phyloP scores from a whole-genome alignment of 2,329 filamentous ascomycete genomes.

The Arthrobotrys pseudoclavata region DNA sequence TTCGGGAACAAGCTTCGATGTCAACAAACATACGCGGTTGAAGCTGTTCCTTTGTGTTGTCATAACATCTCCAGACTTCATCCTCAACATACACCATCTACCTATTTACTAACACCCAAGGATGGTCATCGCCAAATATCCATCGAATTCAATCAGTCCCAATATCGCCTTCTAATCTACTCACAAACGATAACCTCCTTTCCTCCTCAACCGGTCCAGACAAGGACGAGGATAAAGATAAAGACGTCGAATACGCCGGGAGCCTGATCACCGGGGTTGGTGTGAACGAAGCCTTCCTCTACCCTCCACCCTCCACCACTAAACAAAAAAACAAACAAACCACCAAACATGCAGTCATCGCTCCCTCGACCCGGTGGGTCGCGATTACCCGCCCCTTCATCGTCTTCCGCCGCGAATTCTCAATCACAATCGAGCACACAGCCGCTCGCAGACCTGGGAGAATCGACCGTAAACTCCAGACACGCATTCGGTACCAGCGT shows the following conservation, averaged over 20 bases:
- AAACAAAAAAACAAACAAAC: constrained; percentile 24
- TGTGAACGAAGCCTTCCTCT: constrained; percentile 44
- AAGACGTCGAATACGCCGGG: not conserved
- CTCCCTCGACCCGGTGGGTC: constrained; percentile 59
- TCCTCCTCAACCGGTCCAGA: constrained; percentile 39
- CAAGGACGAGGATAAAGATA: constrained; percentile 25
- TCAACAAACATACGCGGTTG: constrained; percentile 22
- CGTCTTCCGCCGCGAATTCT: constrained; percentile 4
- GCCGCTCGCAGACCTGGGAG: constrained; percentile 44
- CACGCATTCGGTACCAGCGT: constrained; percentile 25
- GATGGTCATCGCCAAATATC: constrained; percentile 32
- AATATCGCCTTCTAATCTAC: constrained; percentile 23
- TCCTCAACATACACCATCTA: not conserved
- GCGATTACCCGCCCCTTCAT: constrained; percentile 52
- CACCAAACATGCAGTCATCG: constrained; percentile 50
- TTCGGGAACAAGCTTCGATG: constrained; percentile 8
- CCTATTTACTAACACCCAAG: not conserved
- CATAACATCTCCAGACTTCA: constrained; percentile 18
- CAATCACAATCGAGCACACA: constrained; percentile 22
- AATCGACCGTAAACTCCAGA: constrained; percentile 53
- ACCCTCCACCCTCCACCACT: not conserved
- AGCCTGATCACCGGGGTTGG: constrained; percentile 21
- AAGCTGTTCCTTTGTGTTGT: constrained; percentile 45
- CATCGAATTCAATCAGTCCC: constrained; percentile 28
- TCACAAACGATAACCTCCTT: constrained; percentile 45